Evolutionary conservation across 2,329 filamentous ascomycete genomes (phyloP).

Genomic region (Alternaria alternata): DNA sequence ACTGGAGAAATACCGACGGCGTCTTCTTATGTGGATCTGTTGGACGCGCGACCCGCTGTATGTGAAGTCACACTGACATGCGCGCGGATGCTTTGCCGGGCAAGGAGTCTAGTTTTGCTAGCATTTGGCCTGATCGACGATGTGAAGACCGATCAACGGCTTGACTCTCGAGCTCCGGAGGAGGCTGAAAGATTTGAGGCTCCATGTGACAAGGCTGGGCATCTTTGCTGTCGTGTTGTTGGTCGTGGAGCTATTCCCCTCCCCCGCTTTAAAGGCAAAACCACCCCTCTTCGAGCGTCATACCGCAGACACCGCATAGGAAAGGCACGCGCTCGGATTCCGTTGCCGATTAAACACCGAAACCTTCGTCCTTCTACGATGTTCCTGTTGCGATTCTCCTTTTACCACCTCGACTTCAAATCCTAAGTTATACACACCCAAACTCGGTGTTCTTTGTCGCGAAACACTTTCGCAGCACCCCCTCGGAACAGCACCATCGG

Average conservation of each 20-base stretch:
- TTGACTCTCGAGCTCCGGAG: constrained; percentile 26
- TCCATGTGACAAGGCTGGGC: constrained; percentile 35
- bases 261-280: constrained; percentile 37
- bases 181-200: constrained; percentile 36
- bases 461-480: constrained; percentile 22
- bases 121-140: constrained; percentile 24
- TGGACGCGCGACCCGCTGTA: constrained; percentile 31
- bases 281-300: constrained; percentile 36
- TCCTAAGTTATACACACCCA: constrained; percentile 17
- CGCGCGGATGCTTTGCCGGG: constrained; percentile 27
- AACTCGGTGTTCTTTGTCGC: constrained; percentile 31
- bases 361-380: constrained; percentile 24
- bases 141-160: constrained; percentile 20
- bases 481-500: constrained; percentile 31
- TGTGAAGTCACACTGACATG: constrained; percentile 35
- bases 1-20: constrained; percentile 17
- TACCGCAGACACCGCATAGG: constrained; percentile 29
- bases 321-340: constrained; percentile 26
- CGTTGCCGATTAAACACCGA: constrained; percentile 37
- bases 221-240: constrained; percentile 19
- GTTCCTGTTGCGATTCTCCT: constrained; percentile 24
- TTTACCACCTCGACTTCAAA: constrained; percentile 24
- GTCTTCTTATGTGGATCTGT: constrained; percentile 23
- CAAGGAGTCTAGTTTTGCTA: constrained; percentile 17
- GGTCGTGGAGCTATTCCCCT: constrained; percentile 24